Base-by-base conservation (phyloP, 2,329 filamentous ascomycete species). In the Byssothecium circinans region DNA sequence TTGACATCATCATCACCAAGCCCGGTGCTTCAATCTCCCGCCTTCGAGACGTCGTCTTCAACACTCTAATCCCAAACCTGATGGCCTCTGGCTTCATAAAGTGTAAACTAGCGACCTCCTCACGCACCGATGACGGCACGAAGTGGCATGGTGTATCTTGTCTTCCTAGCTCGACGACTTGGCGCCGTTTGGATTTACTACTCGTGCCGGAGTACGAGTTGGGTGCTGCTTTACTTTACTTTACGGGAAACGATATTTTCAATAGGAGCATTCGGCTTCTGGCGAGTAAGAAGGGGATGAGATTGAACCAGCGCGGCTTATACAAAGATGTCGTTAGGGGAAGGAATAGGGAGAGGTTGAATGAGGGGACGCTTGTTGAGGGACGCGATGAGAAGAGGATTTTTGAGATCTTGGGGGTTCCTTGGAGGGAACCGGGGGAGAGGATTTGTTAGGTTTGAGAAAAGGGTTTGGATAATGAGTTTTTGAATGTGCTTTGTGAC, bases 201-300 rank as follows among this genome's bases (percentile, higher is more conserved):
- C 80, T 95, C 3, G 91, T 96, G 1, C 91, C 91, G 0, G 84
- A 85, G 57, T 76, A 81, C 2, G 86, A 96, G 69, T 78, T 90
- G 41, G 92, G 92, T 1, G 91, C 89, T 0, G 91, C 91, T 0
- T 68, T 96, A 52, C 81, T 96, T n/a, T 96, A 96, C 65, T 97
- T 96, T 64, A 96, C 92, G 0, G 92, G 92, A 1, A 94, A 96
- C 58, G 91, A 96, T 65, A 87, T 96, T 27, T 96, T 96, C 74
- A 96, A 96, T 68, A 79, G 91, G 14, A 95, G 89, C 63, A 82
- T 96, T 68, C 76, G 92, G 54, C 72, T 95, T 14, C 69, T 96
- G 54, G 90, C 91, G 12, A 82, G 84, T 32, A 90, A 84, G 71
- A 94, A 89, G 72, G 82, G 84, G 0, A 91, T 95, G 89, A 75